These are phyloP conservation scores for Scleroderma bovista DNA, from an alignment of 768 basidiomycete genomes.

Conservation along the genomic window DNA sequence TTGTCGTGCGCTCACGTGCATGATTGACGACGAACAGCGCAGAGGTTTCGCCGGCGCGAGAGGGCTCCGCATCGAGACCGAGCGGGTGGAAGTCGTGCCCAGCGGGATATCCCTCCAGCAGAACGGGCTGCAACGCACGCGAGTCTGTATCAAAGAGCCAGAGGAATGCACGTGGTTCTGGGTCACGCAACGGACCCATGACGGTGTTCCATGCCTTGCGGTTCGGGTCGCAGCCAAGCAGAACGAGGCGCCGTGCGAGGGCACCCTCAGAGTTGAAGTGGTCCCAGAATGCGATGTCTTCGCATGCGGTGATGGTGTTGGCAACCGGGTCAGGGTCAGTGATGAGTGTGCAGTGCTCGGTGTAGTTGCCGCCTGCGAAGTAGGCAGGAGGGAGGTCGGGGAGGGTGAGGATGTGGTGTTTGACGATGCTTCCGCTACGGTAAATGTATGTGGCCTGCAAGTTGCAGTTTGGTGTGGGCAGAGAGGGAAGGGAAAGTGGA, in stretches of 20 bases:
- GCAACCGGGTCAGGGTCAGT: conserved; percentile 16
- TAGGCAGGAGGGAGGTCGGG: conserved; percentile 41
- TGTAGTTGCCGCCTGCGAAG: conserved; percentile 41
- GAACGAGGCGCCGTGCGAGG: conserved; percentile 34
- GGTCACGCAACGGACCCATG: conserved; percentile 63
- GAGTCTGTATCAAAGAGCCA: conserved; percentile 45
- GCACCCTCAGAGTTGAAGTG: conserved; percentile 30
- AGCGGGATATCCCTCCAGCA: conserved; percentile 48
- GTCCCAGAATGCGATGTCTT: conserved; percentile 60
- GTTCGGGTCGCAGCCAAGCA: conserved; percentile 37
- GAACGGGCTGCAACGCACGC: conserved; percentile 33
- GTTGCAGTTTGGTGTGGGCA: too few relatives aligned
- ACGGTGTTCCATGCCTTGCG: conserved; percentile 69
- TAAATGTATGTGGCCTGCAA: too few relatives aligned
- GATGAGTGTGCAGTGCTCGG: conserved; percentile 37
- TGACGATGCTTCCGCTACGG: too few relatives aligned
- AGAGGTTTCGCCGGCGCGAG: conserved; percentile 41
- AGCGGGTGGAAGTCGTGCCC: conserved; percentile 68
- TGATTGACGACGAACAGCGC: conserved; percentile 69
- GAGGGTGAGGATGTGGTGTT: conserved; percentile 2
- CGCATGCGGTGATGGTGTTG: conserved; percentile 42
- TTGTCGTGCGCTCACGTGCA: conserved; percentile 50
- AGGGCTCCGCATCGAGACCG: conserved; percentile 56
- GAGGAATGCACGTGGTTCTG: conserved; percentile 51
- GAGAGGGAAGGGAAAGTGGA: too few relatives aligned